Percentiles rank a stretch among this genome's conserved stretches.
These are phyloP conservation scores for Gossypium turneri DNA, from an alignment of 345 rosid species.

Conservation along the genomic window DNA sequence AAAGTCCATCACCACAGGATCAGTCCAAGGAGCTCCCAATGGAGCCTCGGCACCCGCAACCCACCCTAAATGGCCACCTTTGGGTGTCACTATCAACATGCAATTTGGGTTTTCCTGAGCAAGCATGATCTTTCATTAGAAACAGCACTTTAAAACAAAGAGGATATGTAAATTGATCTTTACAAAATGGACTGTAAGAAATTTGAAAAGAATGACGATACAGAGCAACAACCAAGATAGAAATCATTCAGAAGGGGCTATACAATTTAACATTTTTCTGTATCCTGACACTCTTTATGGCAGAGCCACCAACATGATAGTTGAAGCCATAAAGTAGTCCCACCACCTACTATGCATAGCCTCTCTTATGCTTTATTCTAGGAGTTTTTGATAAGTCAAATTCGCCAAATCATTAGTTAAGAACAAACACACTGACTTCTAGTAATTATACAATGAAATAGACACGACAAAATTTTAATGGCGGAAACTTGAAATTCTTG, in stretches of 20 bases:
- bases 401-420: not conserved
- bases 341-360: not conserved
- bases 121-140: not conserved
- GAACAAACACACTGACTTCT: not conserved
- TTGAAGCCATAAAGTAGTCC: not conserved
- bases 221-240: not conserved
- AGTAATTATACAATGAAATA: not conserved
- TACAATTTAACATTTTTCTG: not conserved
- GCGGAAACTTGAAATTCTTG: not conserved
- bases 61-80: constrained; percentile 93
- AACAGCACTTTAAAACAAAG: not conserved
- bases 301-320: not conserved
- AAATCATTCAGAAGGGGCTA: not conserved
- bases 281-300: not conserved
- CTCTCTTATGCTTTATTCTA: not conserved
- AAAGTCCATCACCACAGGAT: constrained; percentile 71
- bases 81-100: constrained; percentile 77
- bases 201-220: not conserved
- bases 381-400: not conserved
- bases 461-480: not conserved
- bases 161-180: not conserved
- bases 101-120: constrained; percentile 73
- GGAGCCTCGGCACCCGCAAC: constrained; percentile 76
- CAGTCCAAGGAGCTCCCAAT: constrained; percentile 85
- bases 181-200: not conserved